Percentiles rank a stretch among this genome's conserved stretches.
These are phyloP conservation scores for Ustilago nuda DNA, from an alignment of 1,284 basidiomycete genomes.

Conservation along the genomic window DNA sequence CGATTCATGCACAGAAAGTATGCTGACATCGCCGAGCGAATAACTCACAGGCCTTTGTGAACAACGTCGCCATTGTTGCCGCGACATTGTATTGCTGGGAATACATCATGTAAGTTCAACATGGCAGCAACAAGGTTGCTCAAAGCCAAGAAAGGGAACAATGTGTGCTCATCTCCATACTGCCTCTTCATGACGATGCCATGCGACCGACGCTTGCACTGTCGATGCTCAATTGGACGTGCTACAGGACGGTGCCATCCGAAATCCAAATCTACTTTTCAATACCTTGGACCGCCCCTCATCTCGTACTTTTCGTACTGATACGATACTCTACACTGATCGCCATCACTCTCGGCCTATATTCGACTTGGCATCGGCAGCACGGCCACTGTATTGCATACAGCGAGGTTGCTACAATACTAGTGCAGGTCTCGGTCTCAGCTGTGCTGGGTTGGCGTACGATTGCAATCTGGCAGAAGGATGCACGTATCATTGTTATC, in stretches of 20 bases:
- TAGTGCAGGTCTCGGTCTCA: constrained; percentile 54
- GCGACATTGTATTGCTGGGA: constrained; percentile 40
- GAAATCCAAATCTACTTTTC: constrained; percentile 28
- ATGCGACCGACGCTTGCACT: background rate
- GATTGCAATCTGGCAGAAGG: constrained; percentile 59
- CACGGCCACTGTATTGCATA: constrained; percentile 35
- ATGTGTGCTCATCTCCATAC: background rate
- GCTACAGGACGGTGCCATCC: constrained; percentile 31
- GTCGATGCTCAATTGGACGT: background rate
- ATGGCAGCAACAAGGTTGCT: background rate
- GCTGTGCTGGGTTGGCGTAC: constrained; percentile 58
- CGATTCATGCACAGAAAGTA: background rate
- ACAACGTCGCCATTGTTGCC: constrained; percentile 29
- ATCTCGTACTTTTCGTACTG: constrained; percentile 51
- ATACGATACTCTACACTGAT: constrained; percentile 51
- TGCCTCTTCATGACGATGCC: background rate
- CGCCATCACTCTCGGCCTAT: constrained; percentile 42
- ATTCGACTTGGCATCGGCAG: constrained; percentile 37
- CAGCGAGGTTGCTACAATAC: constrained; percentile 36
- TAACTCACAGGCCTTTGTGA: constrained; percentile 9
- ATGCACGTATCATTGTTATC: constrained; percentile 46
- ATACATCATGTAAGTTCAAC: constrained; percentile 30
- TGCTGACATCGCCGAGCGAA: background rate
- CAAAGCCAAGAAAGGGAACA: background rate
- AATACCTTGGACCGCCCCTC: constrained; percentile 32